These are phyloP conservation scores for Bipolaris bicolor DNA, from an alignment of 2,329 filamentous ascomycete genomes.

Conservation along the genomic window DNA sequence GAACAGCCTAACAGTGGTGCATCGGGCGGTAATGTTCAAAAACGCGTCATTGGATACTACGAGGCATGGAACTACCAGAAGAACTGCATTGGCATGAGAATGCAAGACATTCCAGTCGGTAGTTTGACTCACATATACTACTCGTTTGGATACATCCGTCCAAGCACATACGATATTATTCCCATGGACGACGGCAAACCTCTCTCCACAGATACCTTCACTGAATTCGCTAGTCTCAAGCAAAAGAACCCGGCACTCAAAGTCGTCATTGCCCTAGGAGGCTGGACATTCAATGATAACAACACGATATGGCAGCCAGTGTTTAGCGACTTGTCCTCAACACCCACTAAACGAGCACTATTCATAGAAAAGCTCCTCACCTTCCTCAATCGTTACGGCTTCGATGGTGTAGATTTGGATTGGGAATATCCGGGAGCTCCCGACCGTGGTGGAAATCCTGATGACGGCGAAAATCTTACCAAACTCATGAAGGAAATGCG, in stretches of 20 bases:
- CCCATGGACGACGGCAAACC: not conserved
- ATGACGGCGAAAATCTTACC: constrained; percentile 5
- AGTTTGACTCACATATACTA: constrained; percentile 3
- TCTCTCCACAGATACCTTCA: not conserved
- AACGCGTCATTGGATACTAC: constrained; percentile 9
- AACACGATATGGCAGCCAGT: constrained; percentile 32
- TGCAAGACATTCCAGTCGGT: not conserved
- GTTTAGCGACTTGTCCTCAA: constrained; percentile 38
- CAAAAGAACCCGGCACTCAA: constrained; percentile 29
- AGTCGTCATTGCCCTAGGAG: constrained; percentile 47
- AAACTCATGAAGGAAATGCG: no score
- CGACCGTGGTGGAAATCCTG: constrained; percentile 10
- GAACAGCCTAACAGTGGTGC: not conserved
- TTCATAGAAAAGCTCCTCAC: constrained; percentile 47
- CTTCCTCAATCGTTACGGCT: constrained; percentile 51
- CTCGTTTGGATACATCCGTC: constrained; percentile 4
- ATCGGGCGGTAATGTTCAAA: not conserved
- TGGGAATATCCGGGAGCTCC: constrained; percentile 45
- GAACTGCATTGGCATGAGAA: not conserved
- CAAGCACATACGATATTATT: not conserved
- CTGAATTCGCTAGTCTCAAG: constrained; percentile 34
- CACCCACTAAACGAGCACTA: constrained; percentile 16
- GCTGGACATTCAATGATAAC: constrained; percentile 51
- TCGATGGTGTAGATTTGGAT: constrained; percentile 55
- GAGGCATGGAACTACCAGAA: constrained; percentile 5